Percentiles rank a stretch among this genome's conserved stretches.
Evolutionary conservation across 345 rosid species (phyloP).

Genomic region (Hevea brasiliensis): DNA sequence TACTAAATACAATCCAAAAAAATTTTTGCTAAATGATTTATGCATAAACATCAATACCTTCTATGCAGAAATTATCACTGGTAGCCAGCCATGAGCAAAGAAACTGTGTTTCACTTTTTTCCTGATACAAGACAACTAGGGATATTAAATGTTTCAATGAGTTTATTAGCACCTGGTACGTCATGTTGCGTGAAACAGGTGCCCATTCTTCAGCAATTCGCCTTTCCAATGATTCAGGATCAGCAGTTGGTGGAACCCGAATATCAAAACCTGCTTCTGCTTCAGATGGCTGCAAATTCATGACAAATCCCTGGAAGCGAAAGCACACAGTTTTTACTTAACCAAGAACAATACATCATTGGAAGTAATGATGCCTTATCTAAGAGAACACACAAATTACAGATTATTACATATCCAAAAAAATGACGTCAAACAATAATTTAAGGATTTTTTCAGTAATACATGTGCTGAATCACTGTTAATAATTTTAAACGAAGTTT

Average conservation of each 20-base stretch:
- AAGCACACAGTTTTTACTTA: conserved; percentile 11
- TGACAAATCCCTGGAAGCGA: conserved; percentile 72
- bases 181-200: conserved; percentile 84
- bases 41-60: neutral
- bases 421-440: neutral
- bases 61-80: neutral
- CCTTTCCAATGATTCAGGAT: conserved; percentile 71
- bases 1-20: neutral
- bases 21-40: neutral
- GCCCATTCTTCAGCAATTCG: conserved; percentile 97
- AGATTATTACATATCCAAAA: neutral
- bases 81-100: neutral
- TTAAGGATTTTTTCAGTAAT: neutral
- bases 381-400: neutral
- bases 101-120: conserved; percentile 8
- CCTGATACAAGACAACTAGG: neutral
- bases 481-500: neutral
- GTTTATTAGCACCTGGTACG: conserved; percentile 59
- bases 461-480: neutral
- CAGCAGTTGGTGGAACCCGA: conserved; percentile 73
- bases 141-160: neutral
- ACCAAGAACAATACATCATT: neutral
- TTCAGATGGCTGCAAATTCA: conserved; percentile 97
- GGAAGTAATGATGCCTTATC: neutral
- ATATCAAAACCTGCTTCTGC: conserved; percentile 97